phyloP scores from a whole-genome alignment of 2,329 filamentous ascomycete genomes.

The Trichoderma sp. region DNA sequence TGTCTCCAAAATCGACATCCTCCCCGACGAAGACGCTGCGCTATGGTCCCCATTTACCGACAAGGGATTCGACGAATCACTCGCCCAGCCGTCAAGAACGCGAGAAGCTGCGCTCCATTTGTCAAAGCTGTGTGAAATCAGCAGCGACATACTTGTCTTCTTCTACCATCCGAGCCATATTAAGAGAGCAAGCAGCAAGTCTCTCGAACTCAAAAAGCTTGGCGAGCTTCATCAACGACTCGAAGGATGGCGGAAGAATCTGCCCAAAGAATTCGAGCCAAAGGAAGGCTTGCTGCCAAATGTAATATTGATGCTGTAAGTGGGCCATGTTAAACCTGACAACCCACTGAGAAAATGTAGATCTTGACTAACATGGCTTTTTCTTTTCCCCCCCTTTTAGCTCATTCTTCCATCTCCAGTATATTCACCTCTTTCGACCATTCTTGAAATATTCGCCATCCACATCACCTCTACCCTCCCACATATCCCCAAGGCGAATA shows the following conservation, averaged over 20 bases:
- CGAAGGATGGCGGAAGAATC: constrained; percentile 81
- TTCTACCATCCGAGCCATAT: constrained; percentile 85
- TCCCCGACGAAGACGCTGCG: constrained; percentile 83
- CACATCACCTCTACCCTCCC: constrained; percentile 78
- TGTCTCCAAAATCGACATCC: constrained; percentile 86
- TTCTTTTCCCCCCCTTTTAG: constrained; percentile 52
- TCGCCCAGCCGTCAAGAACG: constrained; percentile 79
- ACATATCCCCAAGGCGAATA: constrained; percentile 86
- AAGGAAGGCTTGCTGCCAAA: constrained; percentile 88
- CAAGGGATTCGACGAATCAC: constrained; percentile 69
- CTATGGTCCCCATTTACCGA: constrained; percentile 90
- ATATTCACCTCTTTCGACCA: constrained; percentile 92
- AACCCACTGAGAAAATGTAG: background rate
- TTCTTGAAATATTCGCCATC: constrained; percentile 87
- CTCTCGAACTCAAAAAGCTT: constrained; percentile 85
- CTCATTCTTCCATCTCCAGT: constrained; percentile 96
- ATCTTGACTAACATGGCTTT: constrained; percentile 29
- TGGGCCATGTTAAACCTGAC: constrained; percentile 30
- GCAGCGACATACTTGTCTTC: constrained; percentile 81
- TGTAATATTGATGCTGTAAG: constrained; percentile 81
- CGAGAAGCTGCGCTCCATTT: constrained; percentile 81
- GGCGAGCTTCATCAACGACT: constrained; percentile 88
- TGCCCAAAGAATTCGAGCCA: constrained; percentile 85
- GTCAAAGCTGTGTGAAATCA: constrained; percentile 85
- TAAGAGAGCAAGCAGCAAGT: constrained; percentile 67